Conservation (phyloP, 2,329 filamentous ascomycete species). For the Beauveria australis region DNA sequence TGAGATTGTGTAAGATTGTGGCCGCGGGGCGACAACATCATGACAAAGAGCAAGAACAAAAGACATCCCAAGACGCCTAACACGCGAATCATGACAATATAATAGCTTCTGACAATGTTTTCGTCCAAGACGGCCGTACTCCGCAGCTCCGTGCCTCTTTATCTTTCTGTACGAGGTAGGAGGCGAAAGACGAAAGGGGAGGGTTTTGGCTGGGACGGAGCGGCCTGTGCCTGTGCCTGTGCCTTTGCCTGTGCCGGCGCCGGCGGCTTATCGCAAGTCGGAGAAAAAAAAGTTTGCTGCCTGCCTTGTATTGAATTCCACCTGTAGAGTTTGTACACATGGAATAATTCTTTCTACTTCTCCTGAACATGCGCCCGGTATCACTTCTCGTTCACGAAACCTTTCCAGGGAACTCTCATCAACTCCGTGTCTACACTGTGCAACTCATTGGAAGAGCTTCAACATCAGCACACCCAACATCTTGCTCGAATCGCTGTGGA, state of each 20-base stretch:
- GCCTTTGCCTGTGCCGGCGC: not conserved
- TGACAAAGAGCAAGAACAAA: not conserved
- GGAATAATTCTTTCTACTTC: too few species aligned
- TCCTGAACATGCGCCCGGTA: too few species aligned
- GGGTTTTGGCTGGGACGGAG: not conserved
- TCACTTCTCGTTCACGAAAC: too few species aligned
- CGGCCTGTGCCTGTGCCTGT: conserved; percentile 1
- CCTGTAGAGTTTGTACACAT: too few species aligned
- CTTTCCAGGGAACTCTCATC: too few species aligned
- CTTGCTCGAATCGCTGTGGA: too few species aligned
- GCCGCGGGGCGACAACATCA: conserved; percentile 2
- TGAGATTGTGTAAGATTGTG: not conserved
- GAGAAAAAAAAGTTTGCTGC: not conserved
- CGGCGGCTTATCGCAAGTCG: not conserved
- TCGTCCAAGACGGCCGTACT: not conserved
- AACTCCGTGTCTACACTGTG: too few species aligned
- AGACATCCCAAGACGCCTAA: not conserved
- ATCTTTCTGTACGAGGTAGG: not conserved
- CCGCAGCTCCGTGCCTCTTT: not conserved
- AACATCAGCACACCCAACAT: too few species aligned
- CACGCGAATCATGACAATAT: not conserved
- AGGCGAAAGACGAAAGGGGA: not conserved
- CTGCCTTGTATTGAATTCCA: not conserved
- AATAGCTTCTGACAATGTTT: not conserved
- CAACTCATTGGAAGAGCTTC: too few species aligned